Percentiles rank a stretch among this genome's conserved stretches.
These are phyloP conservation scores for Lobosporangium transversale DNA, from an alignment of 192 early-diverging fungal species.

Conservation along the genomic window DNA sequence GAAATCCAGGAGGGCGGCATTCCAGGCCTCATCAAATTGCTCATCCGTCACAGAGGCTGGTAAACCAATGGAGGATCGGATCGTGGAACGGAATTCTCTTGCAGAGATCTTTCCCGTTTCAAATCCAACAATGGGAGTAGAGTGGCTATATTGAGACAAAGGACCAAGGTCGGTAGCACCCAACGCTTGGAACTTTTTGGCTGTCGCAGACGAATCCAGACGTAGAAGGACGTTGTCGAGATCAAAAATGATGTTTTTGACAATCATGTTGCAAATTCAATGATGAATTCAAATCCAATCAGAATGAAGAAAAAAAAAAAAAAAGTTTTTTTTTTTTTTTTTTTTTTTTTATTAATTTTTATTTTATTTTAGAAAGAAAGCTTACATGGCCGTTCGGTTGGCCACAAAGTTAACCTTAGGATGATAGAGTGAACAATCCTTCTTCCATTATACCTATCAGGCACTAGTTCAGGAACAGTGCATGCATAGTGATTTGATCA, in stretches of 20 bases:
- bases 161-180: constrained; percentile 33
- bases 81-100: constrained; percentile 14
- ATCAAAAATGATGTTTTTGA: constrained; percentile 50
- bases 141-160: constrained; percentile 13
- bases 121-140: constrained; percentile 16
- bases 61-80: constrained; percentile 30
- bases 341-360: too few species aligned
- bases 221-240: constrained; percentile 43
- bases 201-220: constrained; percentile 34
- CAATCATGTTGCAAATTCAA: constrained; percentile 10
- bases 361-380: too few species aligned
- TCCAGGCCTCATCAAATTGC: constrained; percentile 42
- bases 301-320: too few species aligned
- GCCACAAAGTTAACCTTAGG: too few species aligned
- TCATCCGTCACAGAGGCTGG: constrained; percentile 34
- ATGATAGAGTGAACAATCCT: too few species aligned
- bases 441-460: too few species aligned
- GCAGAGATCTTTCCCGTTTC: constrained; percentile 45
- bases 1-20: constrained; percentile 48
- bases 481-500: too few species aligned
- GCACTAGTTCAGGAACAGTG: too few species aligned
- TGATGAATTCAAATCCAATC: too few species aligned
- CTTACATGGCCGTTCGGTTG: too few species aligned
- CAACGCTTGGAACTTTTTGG: constrained; percentile 20
- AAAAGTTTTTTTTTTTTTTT: too few species aligned